Evolutionary conservation across 176 grass and related monocot genomes (phyloP), one percentile per base, ranked within the genome.

Genomic region (Pontederia crassipes): DNA sequence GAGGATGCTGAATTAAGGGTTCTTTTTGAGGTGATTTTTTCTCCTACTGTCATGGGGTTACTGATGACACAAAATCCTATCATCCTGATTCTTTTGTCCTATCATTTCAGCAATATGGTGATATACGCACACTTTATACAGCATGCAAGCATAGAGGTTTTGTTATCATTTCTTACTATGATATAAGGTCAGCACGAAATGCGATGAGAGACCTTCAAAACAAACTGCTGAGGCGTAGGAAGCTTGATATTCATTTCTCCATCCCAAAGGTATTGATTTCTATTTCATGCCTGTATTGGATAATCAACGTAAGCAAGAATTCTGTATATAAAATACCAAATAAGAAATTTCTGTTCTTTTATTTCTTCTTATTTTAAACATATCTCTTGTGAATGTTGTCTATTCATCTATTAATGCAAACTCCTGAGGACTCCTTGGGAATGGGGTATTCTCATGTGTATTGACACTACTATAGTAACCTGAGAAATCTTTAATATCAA

Each of bases 151-250:
- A 78, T 49, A 66, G 58, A 61, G 86, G 78, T 62, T 81, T 79
- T 75, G 75, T 85, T 29, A 84, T 58, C 16, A 82, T 89, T 32
- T 84, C 81, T 69, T 89, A 84, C 62, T 81, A 84, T 81, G 86
- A 89, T 56, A 81, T 84, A 48, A 72, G 81, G 73, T 62, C 81
- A 65, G 81, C 81, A 10, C 67, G 77, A 49, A 75, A 75, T 2
- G 86, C 78, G 14, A 78, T 81, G 62, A 77, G 48, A 71, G 74
- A 57, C 26, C 81, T 89, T 52, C 81, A 84, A 76, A 69, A 67
- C 54, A 89, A 78, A 64, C 58, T 66, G 59, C 20, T 84, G 67
- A 69, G 78, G 9, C 53, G 20, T 11, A 52, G 74, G 78, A 81
- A 81, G 28, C 80, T 89, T 71, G 81, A 81, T 72, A 77, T 85